Evolutionary conservation across 768 basidiomycete species (phyloP).

Genomic region (Chalciporus pseudorubinellus): DNA sequence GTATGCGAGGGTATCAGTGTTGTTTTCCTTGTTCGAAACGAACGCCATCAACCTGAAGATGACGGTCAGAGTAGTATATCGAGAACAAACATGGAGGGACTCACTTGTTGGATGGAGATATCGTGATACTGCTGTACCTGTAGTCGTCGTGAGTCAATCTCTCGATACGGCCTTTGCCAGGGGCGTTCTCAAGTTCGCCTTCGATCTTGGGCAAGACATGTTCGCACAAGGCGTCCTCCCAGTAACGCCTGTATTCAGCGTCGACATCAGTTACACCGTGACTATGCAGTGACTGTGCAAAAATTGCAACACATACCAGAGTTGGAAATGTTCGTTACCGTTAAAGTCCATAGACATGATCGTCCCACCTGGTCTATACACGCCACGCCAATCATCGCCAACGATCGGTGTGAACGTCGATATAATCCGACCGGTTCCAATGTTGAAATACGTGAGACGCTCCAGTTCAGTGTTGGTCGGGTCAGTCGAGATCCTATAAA

Average conservation of each 20-base stretch:
- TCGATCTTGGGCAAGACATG: conserved; percentile 33
- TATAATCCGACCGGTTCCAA: conserved; percentile 38
- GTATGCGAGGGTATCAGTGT: conserved; percentile 38
- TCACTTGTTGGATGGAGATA: conserved; percentile 39
- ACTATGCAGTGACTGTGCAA: no score
- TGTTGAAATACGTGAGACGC: conserved; percentile 40
- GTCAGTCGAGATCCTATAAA: conserved; percentile 35
- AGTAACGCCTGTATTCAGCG: conserved; percentile 35
- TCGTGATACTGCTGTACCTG: conserved; percentile 27
- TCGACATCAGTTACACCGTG: background rate
- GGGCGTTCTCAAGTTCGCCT: conserved; percentile 38
- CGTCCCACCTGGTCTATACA: conserved; percentile 35
- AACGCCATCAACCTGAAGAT: conserved; percentile 36
- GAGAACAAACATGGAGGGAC: conserved; percentile 1
- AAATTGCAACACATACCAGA: conserved; percentile 38
- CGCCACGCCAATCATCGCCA: conserved; percentile 43
- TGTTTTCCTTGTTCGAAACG: conserved; percentile 41
- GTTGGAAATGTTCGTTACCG: conserved; percentile 41
- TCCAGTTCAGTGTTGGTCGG: conserved; percentile 26
- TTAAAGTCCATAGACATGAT: conserved; percentile 41
- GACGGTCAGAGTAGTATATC: conserved; percentile 2
- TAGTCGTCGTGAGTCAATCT: conserved; percentile 40
- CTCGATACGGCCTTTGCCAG: conserved; percentile 41
- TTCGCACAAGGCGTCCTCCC: conserved; percentile 35
- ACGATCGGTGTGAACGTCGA: conserved; percentile 29